Base-by-base conservation (phyloP, 352 stramenopile species). In the Pythium chondricola region DNA sequence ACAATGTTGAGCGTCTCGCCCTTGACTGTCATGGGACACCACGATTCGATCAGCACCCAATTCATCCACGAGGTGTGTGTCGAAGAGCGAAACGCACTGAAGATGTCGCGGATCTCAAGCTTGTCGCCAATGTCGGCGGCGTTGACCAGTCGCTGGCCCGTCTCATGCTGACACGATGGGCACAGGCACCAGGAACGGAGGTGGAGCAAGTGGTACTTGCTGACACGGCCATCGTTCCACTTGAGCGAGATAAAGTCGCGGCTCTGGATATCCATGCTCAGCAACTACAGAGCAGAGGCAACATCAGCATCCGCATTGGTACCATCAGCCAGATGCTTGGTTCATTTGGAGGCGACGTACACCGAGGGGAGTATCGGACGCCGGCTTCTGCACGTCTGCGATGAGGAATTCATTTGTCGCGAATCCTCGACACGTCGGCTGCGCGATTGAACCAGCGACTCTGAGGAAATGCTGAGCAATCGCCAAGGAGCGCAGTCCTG, bases 111-210 rank as follows among this genome's bases (percentile, higher is more conserved):
- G 40, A 93, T 88, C 39, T 85, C 71, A 18, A 86, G 48, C 21
- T 63, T 58, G 6, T 71, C 52, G 24, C 69, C 48, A 38, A 91
- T 64, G 30, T 93, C 78, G 16, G 75, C 63, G 50, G 63, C 65
- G 53, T 90, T 93, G n/a, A 91, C 61, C 22, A 90, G 70, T n/a
- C 82, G 63, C 53, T 93, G 82, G 37, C 82, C 82, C 16, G 79
- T 90, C 44, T 70, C 59, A 44, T 91, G 80, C 48, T 85, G 71
- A 48, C 82, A 93, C 45, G 71, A 41, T 0, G 72, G 49, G 29
- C 82, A 93, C 44, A 65, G 51, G 30, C 82, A 93, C 79, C 82
- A 93, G 42, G 82, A 65, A 38, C 82, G 79, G 42, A 93, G 45
- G 48, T 93, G 82, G 35, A 87, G 47, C 29, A 88, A 51, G 31